Evolutionary conservation across 1,284 basidiomycete species (phyloP), one percentile per base, ranked within the genome.

Genomic region (Inonotus hispidus): DNA sequence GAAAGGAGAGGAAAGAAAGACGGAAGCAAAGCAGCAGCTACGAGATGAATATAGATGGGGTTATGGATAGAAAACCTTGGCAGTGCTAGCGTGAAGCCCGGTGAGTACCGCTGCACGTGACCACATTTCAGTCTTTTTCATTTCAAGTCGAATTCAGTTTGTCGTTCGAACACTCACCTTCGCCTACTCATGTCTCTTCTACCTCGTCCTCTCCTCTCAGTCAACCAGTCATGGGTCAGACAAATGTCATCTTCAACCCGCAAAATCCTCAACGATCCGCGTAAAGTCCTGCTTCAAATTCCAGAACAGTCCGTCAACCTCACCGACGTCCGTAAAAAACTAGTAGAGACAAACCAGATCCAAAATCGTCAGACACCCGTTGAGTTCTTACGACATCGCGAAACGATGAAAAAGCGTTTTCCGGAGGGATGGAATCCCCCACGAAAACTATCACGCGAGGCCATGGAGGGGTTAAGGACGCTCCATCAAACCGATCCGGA

Each of bases 401-500:
- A 75, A 52, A 71, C 75, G 5, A 77, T 93, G 67, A 83, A 82
- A 66, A 75, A 80, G 64, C 69, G 73, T 6, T 93, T 90, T 69
- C 91, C 91, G 14, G 75, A 79, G 8, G 91, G 91, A 32, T 97
- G 95, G 94, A 77, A 80, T 55, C 94, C 94, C 7, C 89, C 89
- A 52, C 88, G 87, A 68, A 94, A 92, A 71, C 73, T 97, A 58
- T 93, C 92, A n/a, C 83, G 90, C 62, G 88, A 93, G 63, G 92
- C 93, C 32, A 97, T 97, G 93, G 88, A 90, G 61, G 87, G 87
- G 32, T 71, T 97, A 63, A 85, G 91, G 39, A 78, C 84, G 55
- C 76, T 97, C 64, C 83, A 95, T 72, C 71, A 74, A 41, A 72
- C 85, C 52, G 86, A 96, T 70, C 88, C 89, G 3, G 77, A 78